Evolutionary conservation across 176 grass and related monocot genomes (phyloP).

Genomic region (Microstegium vimineum): DNA sequence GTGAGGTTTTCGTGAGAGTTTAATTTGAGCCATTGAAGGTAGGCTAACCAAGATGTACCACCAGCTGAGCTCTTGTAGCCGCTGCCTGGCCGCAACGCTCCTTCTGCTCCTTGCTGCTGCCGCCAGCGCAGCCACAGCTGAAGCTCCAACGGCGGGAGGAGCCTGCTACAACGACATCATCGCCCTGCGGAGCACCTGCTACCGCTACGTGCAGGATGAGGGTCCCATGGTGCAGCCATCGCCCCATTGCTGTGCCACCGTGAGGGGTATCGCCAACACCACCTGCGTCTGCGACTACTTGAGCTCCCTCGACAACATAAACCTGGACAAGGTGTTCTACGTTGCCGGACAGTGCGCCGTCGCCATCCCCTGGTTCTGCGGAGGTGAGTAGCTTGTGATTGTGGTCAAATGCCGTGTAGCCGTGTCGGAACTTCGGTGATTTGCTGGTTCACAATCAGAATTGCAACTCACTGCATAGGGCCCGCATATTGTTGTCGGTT

Average conservation of each 20-base stretch:
- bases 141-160: not conserved
- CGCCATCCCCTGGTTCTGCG: not conserved
- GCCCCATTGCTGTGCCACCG: slow-evolving; percentile 7
- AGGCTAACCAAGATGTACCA: not conserved
- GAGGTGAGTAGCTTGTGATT: slow-evolving; percentile 11
- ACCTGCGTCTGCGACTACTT: slow-evolving; percentile 25
- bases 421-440: not conserved
- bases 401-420: not conserved
- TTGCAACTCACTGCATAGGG: not conserved
- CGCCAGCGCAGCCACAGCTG: not conserved
- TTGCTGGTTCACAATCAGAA: not conserved
- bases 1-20: not conserved
- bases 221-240: not conserved
- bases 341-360: slow-evolving; percentile 4
- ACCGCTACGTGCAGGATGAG: not conserved
- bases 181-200: slow-evolving; percentile 16
- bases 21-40: not conserved
- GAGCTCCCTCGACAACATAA: not conserved
- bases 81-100: not conserved
- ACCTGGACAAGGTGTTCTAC: slow-evolving; percentile 20
- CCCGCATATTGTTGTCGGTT: not conserved
- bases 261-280: not conserved
- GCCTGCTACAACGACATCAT: slow-evolving; percentile 1
- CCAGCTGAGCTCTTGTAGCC: not conserved
- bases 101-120: not conserved